Evolutionary conservation across 2,329 filamentous ascomycete genomes (phyloP), one percentile per base, ranked within the genome.

Genomic region (Beauveria scarabaeidicola): DNA sequence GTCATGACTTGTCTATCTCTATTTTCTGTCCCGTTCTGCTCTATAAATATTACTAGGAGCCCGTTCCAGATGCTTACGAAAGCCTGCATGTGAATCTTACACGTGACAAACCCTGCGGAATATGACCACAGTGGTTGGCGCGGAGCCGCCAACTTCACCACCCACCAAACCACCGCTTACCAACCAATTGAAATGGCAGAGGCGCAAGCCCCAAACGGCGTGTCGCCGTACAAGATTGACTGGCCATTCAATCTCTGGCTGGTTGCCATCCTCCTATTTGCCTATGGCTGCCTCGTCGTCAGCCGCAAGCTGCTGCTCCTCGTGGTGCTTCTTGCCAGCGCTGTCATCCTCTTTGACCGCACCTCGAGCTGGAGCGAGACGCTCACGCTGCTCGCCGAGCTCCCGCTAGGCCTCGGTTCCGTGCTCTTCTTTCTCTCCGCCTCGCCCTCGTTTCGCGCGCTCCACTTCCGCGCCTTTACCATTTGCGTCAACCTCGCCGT

Each of bases 211-310:
- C 10, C 25, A n/a, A 17, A 36, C n/a, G 52, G 52, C 6, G 41
- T 55, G 41, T 55, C 52, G 13, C 52, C 52, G n/a, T 43, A 55
- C 27, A 55, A 55, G 52, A 11, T 62, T 6, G 60, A 62, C 57
- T 43, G 59, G n/a, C 46, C 51, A 3, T 62, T 62, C 23, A 62
- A 62, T 21, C 44, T 32, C 36, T 62, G 51, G 52, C 57, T 62
- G 11, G 48, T 53, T 17, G 10, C 46, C n/a, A 60, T 62, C 23
- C 56, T 62, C 27, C 3, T 47, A 29, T 43, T 60, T 19, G 53
- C 40, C 19, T 54, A 52, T 13, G 46, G 60, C 46, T 44, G 52
- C 25, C 52, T 55, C 44, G 44, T 62, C 29, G 25, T 19, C n/a
- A 46, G 46, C 40, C 57, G 51, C 25, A 36, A 47, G n/a, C 52